phyloP scores from a whole-genome alignment of 768 basidiomycete genomes.

The Pleurotus djamor region DNA sequence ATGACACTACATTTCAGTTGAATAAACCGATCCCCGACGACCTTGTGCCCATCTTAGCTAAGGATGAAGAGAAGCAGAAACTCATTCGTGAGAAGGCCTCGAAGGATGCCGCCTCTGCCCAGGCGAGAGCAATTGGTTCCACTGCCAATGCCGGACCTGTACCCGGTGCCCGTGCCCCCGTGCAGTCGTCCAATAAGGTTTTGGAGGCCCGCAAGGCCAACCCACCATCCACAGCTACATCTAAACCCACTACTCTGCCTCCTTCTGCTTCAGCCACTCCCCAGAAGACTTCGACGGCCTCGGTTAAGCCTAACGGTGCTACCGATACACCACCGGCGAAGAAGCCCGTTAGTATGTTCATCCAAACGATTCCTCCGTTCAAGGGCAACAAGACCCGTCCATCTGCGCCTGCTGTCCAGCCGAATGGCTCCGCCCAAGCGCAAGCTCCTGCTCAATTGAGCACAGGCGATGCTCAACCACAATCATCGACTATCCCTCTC shows the following conservation, averaged over 20 bases:
- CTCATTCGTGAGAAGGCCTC: slow-evolving; percentile 76
- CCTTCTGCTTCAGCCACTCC: slow-evolving; percentile 16
- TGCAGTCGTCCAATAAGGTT: slow-evolving; percentile 6
- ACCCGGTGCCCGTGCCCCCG: slow-evolving; percentile 20
- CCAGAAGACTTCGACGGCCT: slow-evolving; percentile 23
- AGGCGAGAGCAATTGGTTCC: slow-evolving; percentile 71
- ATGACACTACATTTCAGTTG: slow-evolving; percentile 45
- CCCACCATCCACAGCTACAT: slow-evolving; percentile 14
- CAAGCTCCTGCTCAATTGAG: slow-evolving; percentile 8
- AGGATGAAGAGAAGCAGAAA: slow-evolving; percentile 89
- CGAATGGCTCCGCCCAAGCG: slow-evolving; percentile 16
- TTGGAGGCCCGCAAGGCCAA: slow-evolving; percentile 14
- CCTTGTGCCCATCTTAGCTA: slow-evolving; percentile 87
- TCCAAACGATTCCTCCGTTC: slow-evolving; percentile 91
- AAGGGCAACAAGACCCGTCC: slow-evolving; percentile 53
- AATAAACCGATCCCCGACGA: slow-evolving; percentile 96
- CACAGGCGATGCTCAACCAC: slow-evolving; percentile 8
- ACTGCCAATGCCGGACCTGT: slow-evolving; percentile 41
- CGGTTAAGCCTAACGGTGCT: slow-evolving; percentile 23
- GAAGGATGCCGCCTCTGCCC: slow-evolving; percentile 61
- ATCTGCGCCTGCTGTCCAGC: slow-evolving; percentile 22
- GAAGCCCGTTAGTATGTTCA: slow-evolving; percentile 65
- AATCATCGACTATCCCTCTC: slow-evolving; percentile 27
- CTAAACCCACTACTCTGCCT: slow-evolving; percentile 22
- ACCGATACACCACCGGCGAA: slow-evolving; percentile 40